Percentiles rank a stretch among this genome's conserved stretches.
These are phyloP conservation scores for Cenchrus americanus DNA, from an alignment of 176 grass and related monocot genomes.

Conservation along the genomic window DNA sequence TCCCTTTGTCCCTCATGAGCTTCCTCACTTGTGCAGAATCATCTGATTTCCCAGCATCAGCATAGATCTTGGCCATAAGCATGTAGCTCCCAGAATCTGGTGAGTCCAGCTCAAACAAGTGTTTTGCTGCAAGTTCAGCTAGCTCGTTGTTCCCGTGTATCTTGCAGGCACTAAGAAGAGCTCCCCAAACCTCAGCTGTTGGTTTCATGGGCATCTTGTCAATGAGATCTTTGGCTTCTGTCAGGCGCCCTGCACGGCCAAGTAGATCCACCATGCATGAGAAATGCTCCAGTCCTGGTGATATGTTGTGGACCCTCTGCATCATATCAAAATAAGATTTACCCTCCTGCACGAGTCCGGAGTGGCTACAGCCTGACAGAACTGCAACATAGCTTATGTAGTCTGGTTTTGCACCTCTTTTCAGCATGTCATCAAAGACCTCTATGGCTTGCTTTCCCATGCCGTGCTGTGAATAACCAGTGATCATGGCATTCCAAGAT, in stretches of 20 bases:
- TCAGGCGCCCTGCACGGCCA: conserved; percentile 67
- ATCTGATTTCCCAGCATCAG: conserved; percentile 75
- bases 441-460: conserved; percentile 81
- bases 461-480: conserved; percentile 92
- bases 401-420: conserved; percentile 67
- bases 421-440: conserved; percentile 71
- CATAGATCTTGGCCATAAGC: conserved; percentile 89
- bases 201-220: conserved; percentile 82
- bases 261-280: conserved; percentile 98
- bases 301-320: conserved; percentile 68
- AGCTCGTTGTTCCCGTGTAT: conserved; percentile 72
- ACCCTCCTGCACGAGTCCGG: conserved; percentile 74
- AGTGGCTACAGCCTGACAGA: conserved; percentile 87
- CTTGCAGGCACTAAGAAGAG: conserved; percentile 85
- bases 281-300: conserved; percentile 82
- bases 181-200: conserved; percentile 84
- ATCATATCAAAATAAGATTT: conserved; percentile 85
- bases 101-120: conserved; percentile 78
- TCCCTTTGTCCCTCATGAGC: conserved; percentile 83
- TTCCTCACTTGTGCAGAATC: conserved; percentile 84
- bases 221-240: conserved; percentile 81
- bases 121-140: conserved; percentile 67
- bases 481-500: conserved; percentile 98
- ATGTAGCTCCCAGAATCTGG: conserved; percentile 93
- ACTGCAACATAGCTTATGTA: conserved; percentile 97